Conservation (phyloP, 495 filamentous ascomycete genomes). For the Neurospora sp. region DNA sequence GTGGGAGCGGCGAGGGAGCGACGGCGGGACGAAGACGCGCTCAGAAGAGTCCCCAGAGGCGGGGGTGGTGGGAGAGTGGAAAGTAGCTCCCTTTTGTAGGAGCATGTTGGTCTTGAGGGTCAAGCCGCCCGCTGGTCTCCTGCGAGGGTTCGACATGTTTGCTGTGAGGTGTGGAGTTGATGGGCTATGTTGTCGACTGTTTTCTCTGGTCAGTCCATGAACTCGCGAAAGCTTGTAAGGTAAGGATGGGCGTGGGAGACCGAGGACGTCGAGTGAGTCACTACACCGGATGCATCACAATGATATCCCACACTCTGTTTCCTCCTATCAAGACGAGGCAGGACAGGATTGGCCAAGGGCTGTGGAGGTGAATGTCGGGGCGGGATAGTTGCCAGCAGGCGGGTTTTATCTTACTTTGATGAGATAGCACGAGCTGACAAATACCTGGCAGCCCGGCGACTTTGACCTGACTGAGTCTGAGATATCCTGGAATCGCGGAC, state of each 20-base stretch:
- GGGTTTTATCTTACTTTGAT: slow-evolving; percentile 7
- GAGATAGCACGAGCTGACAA: neutral
- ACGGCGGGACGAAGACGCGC: slow-evolving; percentile 36
- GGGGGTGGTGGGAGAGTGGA: slow-evolving; percentile 43
- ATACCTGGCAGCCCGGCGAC: slow-evolving; percentile 5
- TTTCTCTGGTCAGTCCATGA: slow-evolving; percentile 17
- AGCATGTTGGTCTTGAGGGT: slow-evolving; percentile 41
- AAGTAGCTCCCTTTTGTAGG: slow-evolving; percentile 56
- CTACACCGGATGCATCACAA: slow-evolving; percentile 12
- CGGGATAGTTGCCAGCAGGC: neutral
- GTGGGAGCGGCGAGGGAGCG: slow-evolving; percentile 49
- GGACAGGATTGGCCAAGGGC: slow-evolving; percentile 15
- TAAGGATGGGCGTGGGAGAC: slow-evolving; percentile 9
- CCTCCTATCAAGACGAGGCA: slow-evolving; percentile 1
- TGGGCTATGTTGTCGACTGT: slow-evolving; percentile 12
- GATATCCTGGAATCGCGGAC: neutral
- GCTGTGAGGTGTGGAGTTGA: slow-evolving; percentile 26
- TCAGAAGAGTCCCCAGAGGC: slow-evolving; percentile 28
- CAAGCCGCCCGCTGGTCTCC: slow-evolving; percentile 34
- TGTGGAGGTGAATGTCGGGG: neutral
- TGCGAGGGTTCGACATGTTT: slow-evolving; percentile 44
- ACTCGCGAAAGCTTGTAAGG: slow-evolving; percentile 16
- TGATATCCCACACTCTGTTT: neutral
- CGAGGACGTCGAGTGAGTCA: slow-evolving; percentile 20
- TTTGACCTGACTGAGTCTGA: neutral